Conservation (phyloP, 2,329 filamentous ascomycete species). For the Fusarium oxysporum region DNA sequence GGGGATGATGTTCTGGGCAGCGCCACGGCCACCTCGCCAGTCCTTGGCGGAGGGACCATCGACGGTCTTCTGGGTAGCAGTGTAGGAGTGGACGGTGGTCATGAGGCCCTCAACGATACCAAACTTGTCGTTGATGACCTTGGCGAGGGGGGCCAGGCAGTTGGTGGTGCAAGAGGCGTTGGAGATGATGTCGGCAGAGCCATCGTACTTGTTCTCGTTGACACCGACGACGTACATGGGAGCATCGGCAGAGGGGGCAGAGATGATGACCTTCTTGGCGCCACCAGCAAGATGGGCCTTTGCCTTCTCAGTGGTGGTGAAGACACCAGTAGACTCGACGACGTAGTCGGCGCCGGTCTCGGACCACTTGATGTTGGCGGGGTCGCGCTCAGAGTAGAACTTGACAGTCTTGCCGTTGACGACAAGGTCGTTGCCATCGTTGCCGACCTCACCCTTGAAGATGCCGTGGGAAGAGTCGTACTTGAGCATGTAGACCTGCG, state of each 20-base stretch:
- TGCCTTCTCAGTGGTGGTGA: slow-evolving; percentile 98
- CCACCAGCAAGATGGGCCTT: slow-evolving; percentile 93
- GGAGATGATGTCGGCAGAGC: slow-evolving; percentile 92
- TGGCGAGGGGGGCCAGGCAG: slow-evolving; percentile 98
- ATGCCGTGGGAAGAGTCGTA: slow-evolving; percentile 97
- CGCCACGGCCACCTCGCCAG: slow-evolving; percentile 98
- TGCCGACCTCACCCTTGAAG: slow-evolving; percentile 92
- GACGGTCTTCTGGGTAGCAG: slow-evolving; percentile 99
- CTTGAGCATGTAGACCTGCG: slow-evolving; percentile 99
- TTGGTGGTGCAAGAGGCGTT: slow-evolving; percentile 99
- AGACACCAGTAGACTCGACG: slow-evolving; percentile 98
- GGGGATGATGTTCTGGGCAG: slow-evolving; percentile 99
- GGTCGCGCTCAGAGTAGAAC: slow-evolving; percentile 95
- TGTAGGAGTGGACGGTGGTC: slow-evolving; percentile 99
- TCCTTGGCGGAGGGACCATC: slow-evolving; percentile 98
- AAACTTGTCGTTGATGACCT: slow-evolving; percentile 99
- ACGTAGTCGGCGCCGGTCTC: slow-evolving; percentile 92
- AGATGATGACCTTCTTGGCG: slow-evolving; percentile 98
- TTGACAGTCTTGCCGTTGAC: slow-evolving; percentile 95
- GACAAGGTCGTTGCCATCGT: slow-evolving; percentile 76
- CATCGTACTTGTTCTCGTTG: slow-evolving; percentile 94
- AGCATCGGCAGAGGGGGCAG: slow-evolving; percentile 91
- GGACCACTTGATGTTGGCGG: slow-evolving; percentile 88
- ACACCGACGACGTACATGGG: slow-evolving; percentile 99
- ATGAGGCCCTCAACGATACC: slow-evolving; percentile 98